Base-by-base conservation (phyloP, 805 yeast species). In the Candida bentonensis region DNA sequence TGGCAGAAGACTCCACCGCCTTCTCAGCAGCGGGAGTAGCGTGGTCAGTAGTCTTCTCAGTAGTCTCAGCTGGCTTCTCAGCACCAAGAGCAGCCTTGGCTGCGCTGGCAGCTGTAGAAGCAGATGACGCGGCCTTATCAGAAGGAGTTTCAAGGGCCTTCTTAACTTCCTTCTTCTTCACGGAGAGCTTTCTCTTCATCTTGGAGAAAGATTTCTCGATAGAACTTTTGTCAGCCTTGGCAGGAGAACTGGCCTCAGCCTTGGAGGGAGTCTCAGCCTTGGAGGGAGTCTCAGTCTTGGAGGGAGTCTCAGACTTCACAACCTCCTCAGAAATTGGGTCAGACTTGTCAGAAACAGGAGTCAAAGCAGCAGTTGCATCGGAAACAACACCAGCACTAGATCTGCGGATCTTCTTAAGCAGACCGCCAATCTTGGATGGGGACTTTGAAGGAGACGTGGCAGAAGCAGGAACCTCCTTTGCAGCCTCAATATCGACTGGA, bases 1-100 rank as follows among this genome's bases (percentile, higher is more conserved):
- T 23, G 15, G 23, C 44, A 3, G 41, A 49, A 17, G n/a, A 11
- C 36, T 40, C 30, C 28, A 39, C 46, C n/a, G 30, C 39, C 5
- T 28, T 17, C 21, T 39, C 42, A n/a, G 30, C 28, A 21, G 39
- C 23, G n/a, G 40, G 39, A 21, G n/a, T 15, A 3, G 17, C 44
- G 15, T 21, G 40, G 17, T 11, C 40, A 21, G 23, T 15, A 20
- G 17, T 2, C 39, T 17, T n/a, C 23, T 23, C 17, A 15, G 17
- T 30, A n/a, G 28, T 21, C 36, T 23, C 22, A 3, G 21, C 11
- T 15, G 34, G 15, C 13, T 17, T 17, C 21, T 21, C 39, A 13
- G 11, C 4, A 11, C 25, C 30, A 11, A n/a, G 27, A 15, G 17
- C 30, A 25, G 42, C 15, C 33, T 23, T 17, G 13, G 21, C 21